A percentile compares a stretch with the other conserved stretches of the same genome.
Conservation (phyloP, 805 yeast species). For the Saccharomyces mikatae region DNA sequence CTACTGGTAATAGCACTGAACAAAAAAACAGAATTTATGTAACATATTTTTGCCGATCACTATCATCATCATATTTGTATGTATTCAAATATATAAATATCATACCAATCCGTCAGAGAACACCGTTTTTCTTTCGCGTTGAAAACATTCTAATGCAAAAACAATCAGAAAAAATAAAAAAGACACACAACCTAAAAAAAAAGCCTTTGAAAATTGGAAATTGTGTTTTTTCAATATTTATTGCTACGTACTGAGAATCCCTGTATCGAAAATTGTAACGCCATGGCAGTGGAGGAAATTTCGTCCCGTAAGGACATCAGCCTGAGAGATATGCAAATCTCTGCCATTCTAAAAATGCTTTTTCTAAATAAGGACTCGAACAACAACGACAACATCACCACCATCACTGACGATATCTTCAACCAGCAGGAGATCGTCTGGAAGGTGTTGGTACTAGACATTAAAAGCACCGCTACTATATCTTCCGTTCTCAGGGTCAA, state of each 20-base stretch:
- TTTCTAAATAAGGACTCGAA: slow-evolving; percentile 62
- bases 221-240: not conserved
- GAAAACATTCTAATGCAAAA: not conserved
- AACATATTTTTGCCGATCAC: not conserved
- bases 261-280: not conserved
- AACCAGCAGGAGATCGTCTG: slow-evolving; percentile 67
- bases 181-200: too few species aligned
- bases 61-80: slow-evolving; percentile 2
- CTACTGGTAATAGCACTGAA: not conserved
- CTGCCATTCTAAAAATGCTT: slow-evolving; percentile 69
- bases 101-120: not conserved
- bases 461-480: slow-evolving; percentile 71
- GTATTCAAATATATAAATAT: not conserved
- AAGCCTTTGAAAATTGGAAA: too few species aligned
- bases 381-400: slow-evolving; percentile 30
- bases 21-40: not conserved
- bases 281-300: slow-evolving; percentile 7
- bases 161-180: not conserved
- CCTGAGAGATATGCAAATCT: slow-evolving; percentile 37
- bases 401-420: slow-evolving; percentile 39
- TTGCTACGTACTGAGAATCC: not conserved
- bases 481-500: slow-evolving; percentile 90
- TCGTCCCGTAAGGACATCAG: slow-evolving; percentile 19
- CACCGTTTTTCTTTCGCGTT: not conserved
- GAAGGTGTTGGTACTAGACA: slow-evolving; percentile 85